Base-by-base conservation (phyloP, 1,139 yeast species). In the Sugiyamaella paludigena region DNA sequence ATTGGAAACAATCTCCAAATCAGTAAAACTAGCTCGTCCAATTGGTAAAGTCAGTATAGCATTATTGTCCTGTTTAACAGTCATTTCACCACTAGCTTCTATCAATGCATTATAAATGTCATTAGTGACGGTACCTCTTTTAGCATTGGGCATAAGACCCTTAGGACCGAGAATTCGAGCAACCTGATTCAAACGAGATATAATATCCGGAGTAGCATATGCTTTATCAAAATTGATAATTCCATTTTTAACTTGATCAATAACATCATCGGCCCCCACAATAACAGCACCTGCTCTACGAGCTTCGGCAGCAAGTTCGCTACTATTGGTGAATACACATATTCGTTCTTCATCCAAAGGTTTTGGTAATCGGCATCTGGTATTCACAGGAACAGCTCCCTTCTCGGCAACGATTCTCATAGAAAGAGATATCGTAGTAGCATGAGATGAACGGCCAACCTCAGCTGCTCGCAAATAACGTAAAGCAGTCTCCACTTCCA, bases 161-260 rank as follows among this genome's bases (percentile, higher is more conserved):
- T 77, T 81, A 37, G 96, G 95, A 52, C 98, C 98, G 57, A 94
- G 75, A 12, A 78, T 74, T 63, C 89, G 79, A 28, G 95, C 96
- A 32, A 88, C 72, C 47, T 78, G 74, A 54, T 76, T 78, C 58
- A 92, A 74, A 37, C 78, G 75, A 27, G 78, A 70, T 36, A 79
- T 77, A 55, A 88, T 79, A 44, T 88, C 96, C 1, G 95, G 85
- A 1, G 96, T 84, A 7, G 97, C 95, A 62, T 84, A 83, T 34
- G 89, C 83, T 62, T 83, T 84, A 61, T 89, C 89, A 61, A 84
- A 84, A 58, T 79, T 77, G 40, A 87, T 71, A 28, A 73, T 72
- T 24, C 88, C 92, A 7, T 73, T 68, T 48, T 74, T 70, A 53
- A 89, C 82, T 52, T 77, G 69, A 33, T 82, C 84, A 39, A 92